Evolutionary conservation across 345 rosid species (phyloP), one percentile per base, ranked within the genome.

Genomic region (Jatropha curcas): DNA sequence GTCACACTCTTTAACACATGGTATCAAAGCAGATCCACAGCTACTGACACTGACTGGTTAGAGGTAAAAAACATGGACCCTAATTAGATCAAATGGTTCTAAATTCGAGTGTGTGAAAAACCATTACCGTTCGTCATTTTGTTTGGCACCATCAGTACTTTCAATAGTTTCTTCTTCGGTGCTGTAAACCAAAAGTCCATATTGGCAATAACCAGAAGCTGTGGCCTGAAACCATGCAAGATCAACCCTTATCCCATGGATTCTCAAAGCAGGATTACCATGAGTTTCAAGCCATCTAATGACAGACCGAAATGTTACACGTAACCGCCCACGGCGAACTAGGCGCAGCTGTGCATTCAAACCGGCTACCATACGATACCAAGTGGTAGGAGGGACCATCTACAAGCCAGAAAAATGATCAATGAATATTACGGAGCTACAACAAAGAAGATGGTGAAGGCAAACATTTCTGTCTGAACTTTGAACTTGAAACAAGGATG

Each of bases 291-390:
- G 85, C 99, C 98, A 96, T 77, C 51, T 86, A 51, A 93, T 74
- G 71, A 93, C 88, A 64, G 91, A 78, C 71, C 81, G 82, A 77
- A 93, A 89, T 64, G 99, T 88, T 52, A 79, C 82, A 79, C 80
- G 82, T 58, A 96, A 79, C 69, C 89, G 84, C 72, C 99, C 98
- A 75, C 89, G 87, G 37, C 86, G 83, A 88, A 96, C 99, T 68
- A 93, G 83, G 68, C 99, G 97, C 68, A 93, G 75, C 75, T 91
- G 98, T 65, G 94, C 97, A 89, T 91, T 96, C 81, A 96, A 84
- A 88, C 99, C 99, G 77, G 98, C 96, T 80, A 89, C 93, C 84
- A 93, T 83, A 52, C 98, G 88, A 71, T 90, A 96, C 97, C 98
- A 96, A 46, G 88, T 87, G 48, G 99, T 93, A 28, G 98, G 93